These are phyloP conservation scores for Annulohypoxylon nitens DNA, from an alignment of 495 filamentous ascomycete genomes.

Conservation along the genomic window DNA sequence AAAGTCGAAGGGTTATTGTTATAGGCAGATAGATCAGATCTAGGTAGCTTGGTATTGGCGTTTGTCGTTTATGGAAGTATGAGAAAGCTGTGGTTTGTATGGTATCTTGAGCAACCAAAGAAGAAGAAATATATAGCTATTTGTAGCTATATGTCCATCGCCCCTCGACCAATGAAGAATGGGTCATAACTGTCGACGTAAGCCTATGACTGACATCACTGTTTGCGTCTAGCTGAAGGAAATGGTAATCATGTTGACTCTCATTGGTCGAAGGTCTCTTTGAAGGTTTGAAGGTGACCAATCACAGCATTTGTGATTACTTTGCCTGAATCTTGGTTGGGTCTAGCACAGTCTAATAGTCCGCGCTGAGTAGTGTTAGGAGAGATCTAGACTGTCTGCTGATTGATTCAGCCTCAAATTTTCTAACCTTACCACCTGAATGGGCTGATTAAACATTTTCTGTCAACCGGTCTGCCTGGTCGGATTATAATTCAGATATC, in stretches of 20 bases:
- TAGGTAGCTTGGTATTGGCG: background rate
- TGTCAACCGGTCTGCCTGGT: constrained; percentile 2
- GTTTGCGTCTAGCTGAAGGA: constrained; percentile 14
- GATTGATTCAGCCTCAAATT: constrained; percentile 31
- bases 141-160: constrained; percentile 22
- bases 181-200: constrained; percentile 8
- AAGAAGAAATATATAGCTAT: constrained; percentile 17
- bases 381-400: constrained; percentile 30
- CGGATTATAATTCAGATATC: background rate
- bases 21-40: background rate
- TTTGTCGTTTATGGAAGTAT: background rate
- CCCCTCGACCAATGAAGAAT: background rate
- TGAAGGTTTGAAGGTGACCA: constrained; percentile 8
- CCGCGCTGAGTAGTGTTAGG: background rate
- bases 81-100: background rate
- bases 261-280: constrained; percentile 32
- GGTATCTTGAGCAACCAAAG: background rate
- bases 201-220: constrained; percentile 43
- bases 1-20: background rate
- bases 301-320: constrained; percentile 40
- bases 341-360: background rate
- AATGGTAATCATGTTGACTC: constrained; percentile 41
- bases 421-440: constrained; percentile 8
- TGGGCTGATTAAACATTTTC: constrained; percentile 28
- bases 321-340: constrained; percentile 11